Evolutionary conservation across 75 land plant species (phyloP), one percentile per base, ranked within the genome.

Genomic region (Pinus taeda): DNA sequence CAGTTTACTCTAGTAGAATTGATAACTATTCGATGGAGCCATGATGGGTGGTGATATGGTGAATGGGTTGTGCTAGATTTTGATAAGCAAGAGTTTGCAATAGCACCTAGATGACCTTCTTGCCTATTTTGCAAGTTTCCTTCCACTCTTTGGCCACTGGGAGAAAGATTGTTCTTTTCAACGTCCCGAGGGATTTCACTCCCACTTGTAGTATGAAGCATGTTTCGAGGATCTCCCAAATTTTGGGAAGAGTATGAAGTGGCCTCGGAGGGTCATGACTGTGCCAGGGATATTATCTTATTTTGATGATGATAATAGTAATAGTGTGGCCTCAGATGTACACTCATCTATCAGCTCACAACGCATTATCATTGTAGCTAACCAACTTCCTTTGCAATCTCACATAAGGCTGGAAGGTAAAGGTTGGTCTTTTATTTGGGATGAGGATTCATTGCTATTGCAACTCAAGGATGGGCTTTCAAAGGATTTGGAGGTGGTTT

Each of bases 401-500:
- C 58, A 78, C 63, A 82, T 78, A 71, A 85, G 85, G 36, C 24
- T 77, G 29, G 81, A 78, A 71, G 75, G 86, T 57, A 64, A 39
- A 15, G 69, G 79, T 29, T 92, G 92, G 94, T 49, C 76, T 63
- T 93, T 93, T 60, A 80, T 77, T 37, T 92, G 78, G 86, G 95
- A 93, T 78, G 85, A 85, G 65, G 95, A 93, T 77, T 81, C 95
- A 37, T 69, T 89, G 42, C 73, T 74, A 1, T 71, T 89, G 57
- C 93, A 91, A 30, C 75, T 92, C 3, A 92, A 88, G 71, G 90
- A 90, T 86, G 90, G 95, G 14, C 78, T 93, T 17, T 76, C 92
- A 9, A 39, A 82, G 62, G 90, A 90, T 21, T 84, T 73, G 14
- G 90, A 90, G 80, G 87, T 93, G 13, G 39, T 93, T 15, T 93